Evolutionary conservation across 345 rosid genomes (phyloP), one percentile per base, ranked within the genome.

Genomic region (Bretschneidera sinensis): DNA sequence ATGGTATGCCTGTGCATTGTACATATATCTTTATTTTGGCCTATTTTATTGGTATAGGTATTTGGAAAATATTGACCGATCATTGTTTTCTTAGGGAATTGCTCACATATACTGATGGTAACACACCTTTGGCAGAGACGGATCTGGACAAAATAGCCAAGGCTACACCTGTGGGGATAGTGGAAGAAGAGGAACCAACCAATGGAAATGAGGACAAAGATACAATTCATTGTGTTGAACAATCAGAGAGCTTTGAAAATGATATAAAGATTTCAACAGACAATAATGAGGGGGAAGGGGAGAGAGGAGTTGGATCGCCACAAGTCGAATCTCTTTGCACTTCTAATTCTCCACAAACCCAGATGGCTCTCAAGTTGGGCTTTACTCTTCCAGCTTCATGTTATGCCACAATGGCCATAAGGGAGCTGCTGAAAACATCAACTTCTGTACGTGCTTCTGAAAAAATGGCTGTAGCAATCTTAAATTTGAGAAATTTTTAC

Each of bases 331-430:
- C 70, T 34, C 2, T 51, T 18, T 14, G 18, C 45, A 65, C 48
- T 19, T 49, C 65, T 43, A 54, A 75, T 70, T 57, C 65, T 47
- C 72, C 49, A 68, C 84, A 66, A 63, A 47, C 61, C 16, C 92
- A 90, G 68, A 52, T 68, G 61, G 97, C 96, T 45, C 84, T 95
- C 55, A 88, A 91, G 80, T 69, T 95, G 65, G 83, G 79, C 60
- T 84, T 91, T 64, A 91, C 96, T 10, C 99, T 95, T 72, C 99
- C 97, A 49, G 59, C 97, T 54, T 91, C 97, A 48, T 83, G 89
- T 60, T 91, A 95, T 77, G 99, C 96, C 49, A 95, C 99, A 68
- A 95, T 91, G 96, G 97, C 97, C 66, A 81, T 91, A 64, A 74
- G 99, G 72, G 97, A 95, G 84, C 79, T 91, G 59, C 81, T 95